Percentiles rank a stretch among this genome's conserved stretches.
phyloP scores from a whole-genome alignment of 2,329 filamentous ascomycete genomes.

The Trichoderma sp. region DNA sequence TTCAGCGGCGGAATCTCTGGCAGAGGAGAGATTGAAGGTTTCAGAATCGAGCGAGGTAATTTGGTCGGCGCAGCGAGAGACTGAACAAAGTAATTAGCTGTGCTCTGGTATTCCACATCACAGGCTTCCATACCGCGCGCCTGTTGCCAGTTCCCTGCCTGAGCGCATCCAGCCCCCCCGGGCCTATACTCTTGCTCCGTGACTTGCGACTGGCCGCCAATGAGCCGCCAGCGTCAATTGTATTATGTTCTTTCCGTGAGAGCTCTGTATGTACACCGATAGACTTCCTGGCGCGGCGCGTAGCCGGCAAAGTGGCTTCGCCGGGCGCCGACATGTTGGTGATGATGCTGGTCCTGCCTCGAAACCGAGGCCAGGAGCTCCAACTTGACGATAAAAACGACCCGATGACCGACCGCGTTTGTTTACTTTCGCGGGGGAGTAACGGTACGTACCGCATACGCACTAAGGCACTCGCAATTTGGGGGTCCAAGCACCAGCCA shows the following conservation, averaged over 20 bases:
- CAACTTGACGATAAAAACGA: conserved; percentile 33
- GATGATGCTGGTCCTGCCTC: conserved; percentile 28
- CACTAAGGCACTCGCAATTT: not conserved
- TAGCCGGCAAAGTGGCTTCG: conserved; percentile 57
- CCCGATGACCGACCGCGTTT: conserved; percentile 37
- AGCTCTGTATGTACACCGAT: conserved; percentile 62
- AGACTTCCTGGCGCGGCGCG: conserved; percentile 70
- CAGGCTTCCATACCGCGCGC: conserved; percentile 65
- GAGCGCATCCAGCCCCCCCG: conserved; percentile 82
- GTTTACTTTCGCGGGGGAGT: conserved; percentile 29
- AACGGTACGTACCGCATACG: conserved; percentile 29
- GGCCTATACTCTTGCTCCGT: conserved; percentile 94
- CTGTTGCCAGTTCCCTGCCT: conserved; percentile 76
- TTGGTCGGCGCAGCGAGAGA: conserved; percentile 58
- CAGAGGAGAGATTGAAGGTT: conserved; percentile 71
- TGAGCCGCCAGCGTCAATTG: conserved; percentile 63
- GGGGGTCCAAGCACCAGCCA: conserved; percentile 3
- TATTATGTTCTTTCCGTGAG: conserved; percentile 79
- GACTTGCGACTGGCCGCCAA: conserved; percentile 61
- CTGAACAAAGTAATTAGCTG: conserved; percentile 42
- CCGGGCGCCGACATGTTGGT: conserved; percentile 40
- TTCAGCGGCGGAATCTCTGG: conserved; percentile 70
- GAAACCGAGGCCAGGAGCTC: conserved; percentile 31
- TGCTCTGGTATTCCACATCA: conserved; percentile 11
- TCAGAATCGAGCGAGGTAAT: conserved; percentile 73